Percentiles rank a stretch among this genome's conserved stretches.
Evolutionary conservation across 1,284 basidiomycete genomes (phyloP).

Genomic region (Trametes polyzona): DNA sequence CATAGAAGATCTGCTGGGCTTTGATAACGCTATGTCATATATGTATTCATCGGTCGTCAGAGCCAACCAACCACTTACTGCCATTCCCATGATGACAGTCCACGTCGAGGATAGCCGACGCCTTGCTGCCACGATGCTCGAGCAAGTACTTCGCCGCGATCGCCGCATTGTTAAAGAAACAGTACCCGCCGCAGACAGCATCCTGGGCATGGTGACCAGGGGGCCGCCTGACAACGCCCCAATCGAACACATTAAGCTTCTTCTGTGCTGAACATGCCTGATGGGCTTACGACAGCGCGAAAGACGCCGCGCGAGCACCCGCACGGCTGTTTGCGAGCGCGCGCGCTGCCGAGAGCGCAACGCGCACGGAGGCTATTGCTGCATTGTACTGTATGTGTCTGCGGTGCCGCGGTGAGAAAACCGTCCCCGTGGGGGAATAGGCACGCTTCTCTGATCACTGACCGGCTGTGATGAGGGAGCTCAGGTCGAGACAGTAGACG

Average conservation of each 20-base stretch:
- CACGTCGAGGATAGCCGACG: constrained; percentile 42
- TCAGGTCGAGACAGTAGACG: constrained; percentile 42
- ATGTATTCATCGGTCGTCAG: not conserved
- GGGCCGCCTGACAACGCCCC: constrained; percentile 34
- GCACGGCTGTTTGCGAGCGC: constrained; percentile 7
- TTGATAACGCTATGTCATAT: not conserved
- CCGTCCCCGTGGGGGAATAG: not conserved
- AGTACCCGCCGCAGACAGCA: constrained; percentile 41
- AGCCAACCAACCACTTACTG: constrained; percentile 24
- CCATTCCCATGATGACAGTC: constrained; percentile 48
- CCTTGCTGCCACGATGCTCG: not conserved
- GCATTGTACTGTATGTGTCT: constrained; percentile 39
- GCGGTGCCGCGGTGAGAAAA: not conserved
- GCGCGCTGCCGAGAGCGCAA: constrained; percentile 35
- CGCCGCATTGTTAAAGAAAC: constrained; percentile 41
- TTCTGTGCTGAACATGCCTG: not conserved
- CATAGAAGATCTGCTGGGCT: constrained; percentile 42
- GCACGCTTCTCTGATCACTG: not conserved
- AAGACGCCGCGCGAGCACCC: constrained; percentile 13
- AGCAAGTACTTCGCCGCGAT: constrained; percentile 39
- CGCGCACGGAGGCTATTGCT: constrained; percentile 35
- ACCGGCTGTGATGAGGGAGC: constrained; percentile 40
- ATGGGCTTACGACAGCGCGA: constrained; percentile 37
- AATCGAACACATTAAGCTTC: not conserved
- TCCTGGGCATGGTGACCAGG: constrained; percentile 43